Evolutionary conservation across 208 protist species (phyloP).

Genomic region (Trypanosoma avium): DNA sequence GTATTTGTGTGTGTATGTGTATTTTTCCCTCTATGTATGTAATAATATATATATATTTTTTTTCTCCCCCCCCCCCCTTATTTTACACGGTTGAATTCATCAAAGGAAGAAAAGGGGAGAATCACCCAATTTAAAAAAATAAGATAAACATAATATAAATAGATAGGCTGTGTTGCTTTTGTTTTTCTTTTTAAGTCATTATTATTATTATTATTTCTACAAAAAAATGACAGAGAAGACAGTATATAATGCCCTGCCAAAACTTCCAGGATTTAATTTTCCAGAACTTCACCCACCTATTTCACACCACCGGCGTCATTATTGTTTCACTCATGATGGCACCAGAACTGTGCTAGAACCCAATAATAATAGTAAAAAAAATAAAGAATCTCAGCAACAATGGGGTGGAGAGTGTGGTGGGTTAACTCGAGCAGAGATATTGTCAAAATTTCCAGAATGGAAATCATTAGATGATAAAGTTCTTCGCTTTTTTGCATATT

Average conservation of each 20-base stretch:
- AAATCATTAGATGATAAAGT: constrained; percentile 93
- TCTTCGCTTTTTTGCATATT: constrained; percentile 95
- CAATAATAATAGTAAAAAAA: background rate
- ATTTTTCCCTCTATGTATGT: no score
- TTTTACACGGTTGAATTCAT: no score
- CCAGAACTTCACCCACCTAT: constrained; percentile 61
- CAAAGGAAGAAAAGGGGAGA: background rate
- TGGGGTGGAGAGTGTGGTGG: constrained; percentile 55
- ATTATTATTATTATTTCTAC: no score
- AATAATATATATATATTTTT: constrained; percentile 12
- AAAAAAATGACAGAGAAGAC: constrained; percentile 69
- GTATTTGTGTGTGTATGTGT: no score
- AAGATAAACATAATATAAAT: background rate
- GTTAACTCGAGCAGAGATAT: constrained; percentile 52
- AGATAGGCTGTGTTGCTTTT: no score
- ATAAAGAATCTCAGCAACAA: background rate
- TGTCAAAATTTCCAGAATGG: constrained; percentile 81
- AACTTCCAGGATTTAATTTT: constrained; percentile 82
- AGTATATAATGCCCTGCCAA: constrained; percentile 86
- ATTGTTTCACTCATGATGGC: constrained; percentile 60
- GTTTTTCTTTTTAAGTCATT: no score
- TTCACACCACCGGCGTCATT: constrained; percentile 40
- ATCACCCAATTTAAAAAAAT: background rate
- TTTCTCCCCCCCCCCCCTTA: no score
- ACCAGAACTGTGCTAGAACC: constrained; percentile 43